Evolutionary conservation across 1,139 yeast species (phyloP).

Genomic region (Sugiyamaella japonica): DNA sequence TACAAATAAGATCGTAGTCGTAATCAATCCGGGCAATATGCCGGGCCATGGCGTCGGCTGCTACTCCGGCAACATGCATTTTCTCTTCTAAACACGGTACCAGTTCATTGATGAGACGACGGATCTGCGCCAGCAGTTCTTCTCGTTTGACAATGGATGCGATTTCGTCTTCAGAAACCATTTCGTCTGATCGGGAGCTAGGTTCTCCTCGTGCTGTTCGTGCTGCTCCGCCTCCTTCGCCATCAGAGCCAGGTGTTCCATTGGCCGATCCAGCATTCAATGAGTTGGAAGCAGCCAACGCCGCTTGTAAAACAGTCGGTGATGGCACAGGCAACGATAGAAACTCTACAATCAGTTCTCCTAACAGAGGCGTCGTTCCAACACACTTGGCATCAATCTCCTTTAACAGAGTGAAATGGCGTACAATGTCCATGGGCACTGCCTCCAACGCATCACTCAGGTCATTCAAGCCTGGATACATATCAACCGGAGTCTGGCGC

Average conservation of each 20-base stretch:
- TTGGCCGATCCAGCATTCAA: not conserved
- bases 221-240: not conserved
- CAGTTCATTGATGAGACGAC: conserved; percentile 53
- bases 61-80: conserved; percentile 94
- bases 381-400: conserved; percentile 96
- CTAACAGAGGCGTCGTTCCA: conserved; percentile 66
- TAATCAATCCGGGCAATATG: conserved; percentile 74
- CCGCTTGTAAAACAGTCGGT: conserved; percentile 12
- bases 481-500: conserved; percentile 14
- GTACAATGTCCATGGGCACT: conserved; percentile 76
- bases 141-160: conserved; percentile 16
- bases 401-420: conserved; percentile 82
- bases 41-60: conserved; percentile 72
- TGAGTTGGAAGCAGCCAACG: conserved; percentile 9
- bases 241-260: not conserved
- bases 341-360: conserved; percentile 57
- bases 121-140: conserved; percentile 39
- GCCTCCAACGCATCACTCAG: conserved; percentile 91
- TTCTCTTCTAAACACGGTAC: conserved; percentile 95
- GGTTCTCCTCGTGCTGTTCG: not conserved
- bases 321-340: conserved; percentile 25
- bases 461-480: conserved; percentile 87
- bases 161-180: conserved; percentile 9
- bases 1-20: conserved; percentile 68
- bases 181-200: too few relatives aligned